Evolutionary conservation across 1,284 basidiomycete genomes (phyloP).

Genomic region (Naganishia albida): DNA sequence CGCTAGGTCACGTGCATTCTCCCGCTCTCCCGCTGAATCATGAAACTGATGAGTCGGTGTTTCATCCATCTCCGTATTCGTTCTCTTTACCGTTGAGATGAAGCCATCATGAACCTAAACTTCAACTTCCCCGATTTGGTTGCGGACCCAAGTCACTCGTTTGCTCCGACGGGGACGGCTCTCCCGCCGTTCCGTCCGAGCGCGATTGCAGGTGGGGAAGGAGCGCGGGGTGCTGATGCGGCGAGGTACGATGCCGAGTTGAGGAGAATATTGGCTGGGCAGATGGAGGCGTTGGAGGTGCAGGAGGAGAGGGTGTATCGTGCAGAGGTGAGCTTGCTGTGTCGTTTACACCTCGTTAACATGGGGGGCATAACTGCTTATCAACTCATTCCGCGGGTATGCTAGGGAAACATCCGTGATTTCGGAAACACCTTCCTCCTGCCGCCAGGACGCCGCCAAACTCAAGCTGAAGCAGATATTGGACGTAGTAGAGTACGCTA

Average conservation of each 20-base stretch:
- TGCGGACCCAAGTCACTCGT: constrained; percentile 22
- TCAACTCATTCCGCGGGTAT: neutral
- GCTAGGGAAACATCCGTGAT: constrained; percentile 25
- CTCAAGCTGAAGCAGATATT: constrained; percentile 15
- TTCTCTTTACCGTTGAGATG: too few relatives aligned
- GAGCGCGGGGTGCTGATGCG: neutral
- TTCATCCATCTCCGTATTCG: neutral
- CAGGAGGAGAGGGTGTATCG: constrained; percentile 32
- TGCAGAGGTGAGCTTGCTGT: constrained; percentile 24
- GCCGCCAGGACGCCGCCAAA: constrained; percentile 28
- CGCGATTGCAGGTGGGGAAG: neutral
- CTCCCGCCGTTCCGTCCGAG: constrained; percentile 3
- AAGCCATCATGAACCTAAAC: constrained; percentile 20
- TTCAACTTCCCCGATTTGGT: constrained; percentile 23
- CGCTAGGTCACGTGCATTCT: neutral
- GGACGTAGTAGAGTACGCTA: constrained; percentile 6
- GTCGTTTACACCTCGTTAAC: too few relatives aligned
- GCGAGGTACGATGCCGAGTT: constrained; percentile 8
- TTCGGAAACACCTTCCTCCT: constrained; percentile 24
- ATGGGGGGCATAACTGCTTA: neutral
- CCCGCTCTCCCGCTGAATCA: neutral
- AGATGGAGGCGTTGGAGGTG: constrained; percentile 15
- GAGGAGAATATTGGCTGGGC: constrained; percentile 6
- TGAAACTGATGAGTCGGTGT: too few relatives aligned
- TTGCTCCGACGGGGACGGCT: constrained; percentile 7